Evolutionary conservation across 768 basidiomycete genomes (phyloP), one percentile per base, ranked within the genome.

Genomic region (Mycena capillaripes): DNA sequence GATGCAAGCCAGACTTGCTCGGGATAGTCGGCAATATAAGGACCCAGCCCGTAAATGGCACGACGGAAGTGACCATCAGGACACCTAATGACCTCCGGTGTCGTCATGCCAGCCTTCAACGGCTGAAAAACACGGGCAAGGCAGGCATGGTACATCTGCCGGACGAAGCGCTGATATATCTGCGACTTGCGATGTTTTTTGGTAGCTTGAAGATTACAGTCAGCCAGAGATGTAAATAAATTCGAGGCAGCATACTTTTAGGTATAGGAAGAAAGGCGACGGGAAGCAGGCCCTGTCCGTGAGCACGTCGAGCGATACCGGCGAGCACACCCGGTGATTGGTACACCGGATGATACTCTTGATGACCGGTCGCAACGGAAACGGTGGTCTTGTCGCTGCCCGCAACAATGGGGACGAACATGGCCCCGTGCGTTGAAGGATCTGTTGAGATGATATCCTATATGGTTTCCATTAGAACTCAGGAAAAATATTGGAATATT

Each of bases 21-120:
- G 14, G 78, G 79, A 66, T 82, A 82, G 57, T 82, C 79, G 0
- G 79, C 79, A 63, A 82, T 81, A 48, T 76, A 81, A 0, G 78
- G 76, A 0, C 77, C 80, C 10, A 82, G 40, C 5, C 68, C 74
- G 60, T 77, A 81, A 4, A 82, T 76, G 1, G 72, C 77, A 0
- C 73, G 66, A 4, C 77, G 75, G 69, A 66, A 81, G 55, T 82
- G 76, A 2, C 73, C 70, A 67, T 83, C 81, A 7, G 79, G 73
- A 57, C 79, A 81, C 2, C 16, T 23, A 2, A 65, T 19, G n/a
- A 81, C 48, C 21, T 73, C 65, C 3, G 79, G 77, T 0, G 23
- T 76, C 10, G 34, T 69, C 80, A 80, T 81, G 0, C 30, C 77
- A 23, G 73, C 73, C 42, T 76, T 73, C 0, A 81, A 65, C 7